Conservation (phyloP, 176 grass and related monocot species). For the Thinopyrum elongatum region DNA sequence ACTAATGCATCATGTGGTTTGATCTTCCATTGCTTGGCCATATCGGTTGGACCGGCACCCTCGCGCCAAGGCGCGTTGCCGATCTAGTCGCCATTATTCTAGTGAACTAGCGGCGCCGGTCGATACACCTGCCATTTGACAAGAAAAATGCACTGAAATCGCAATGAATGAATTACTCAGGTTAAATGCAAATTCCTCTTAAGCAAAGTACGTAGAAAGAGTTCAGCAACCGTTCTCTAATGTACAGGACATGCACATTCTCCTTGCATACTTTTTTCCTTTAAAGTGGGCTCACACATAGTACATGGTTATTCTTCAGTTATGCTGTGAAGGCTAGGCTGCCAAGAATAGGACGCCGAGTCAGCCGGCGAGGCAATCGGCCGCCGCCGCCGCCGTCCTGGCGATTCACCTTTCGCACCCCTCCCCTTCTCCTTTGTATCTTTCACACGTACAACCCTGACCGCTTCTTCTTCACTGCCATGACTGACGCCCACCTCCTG, state of each 20-base stretch:
- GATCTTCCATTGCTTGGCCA: no score
- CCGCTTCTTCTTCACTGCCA: not conserved
- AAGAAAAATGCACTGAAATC: no score
- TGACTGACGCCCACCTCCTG: not conserved
- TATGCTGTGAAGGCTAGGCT: conserved; percentile 62
- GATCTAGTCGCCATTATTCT: no score
- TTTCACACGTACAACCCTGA: not conserved
- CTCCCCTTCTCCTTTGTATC: not conserved
- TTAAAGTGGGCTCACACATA: not conserved
- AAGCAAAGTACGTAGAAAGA: not conserved
- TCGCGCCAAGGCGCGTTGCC: no score
- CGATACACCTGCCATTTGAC: no score
- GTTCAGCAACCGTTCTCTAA: not conserved
- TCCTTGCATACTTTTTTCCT: not conserved
- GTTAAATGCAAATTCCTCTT: not conserved
- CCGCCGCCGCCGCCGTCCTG: not conserved
- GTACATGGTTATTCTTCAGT: conserved; percentile 42
- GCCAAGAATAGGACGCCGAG: conserved; percentile 44
- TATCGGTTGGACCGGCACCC: no score
- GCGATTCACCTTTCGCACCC: not conserved
- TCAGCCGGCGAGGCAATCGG: conserved; percentile 27
- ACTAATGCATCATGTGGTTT: no score
- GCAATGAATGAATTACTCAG: not conserved
- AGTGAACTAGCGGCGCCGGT: no score
- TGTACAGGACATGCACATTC: not conserved